A percentile compares a stretch with the other conserved stretches of the same genome.
Evolutionary conservation across 345 rosid species (phyloP).

Genomic region (Erodium maritimum): DNA sequence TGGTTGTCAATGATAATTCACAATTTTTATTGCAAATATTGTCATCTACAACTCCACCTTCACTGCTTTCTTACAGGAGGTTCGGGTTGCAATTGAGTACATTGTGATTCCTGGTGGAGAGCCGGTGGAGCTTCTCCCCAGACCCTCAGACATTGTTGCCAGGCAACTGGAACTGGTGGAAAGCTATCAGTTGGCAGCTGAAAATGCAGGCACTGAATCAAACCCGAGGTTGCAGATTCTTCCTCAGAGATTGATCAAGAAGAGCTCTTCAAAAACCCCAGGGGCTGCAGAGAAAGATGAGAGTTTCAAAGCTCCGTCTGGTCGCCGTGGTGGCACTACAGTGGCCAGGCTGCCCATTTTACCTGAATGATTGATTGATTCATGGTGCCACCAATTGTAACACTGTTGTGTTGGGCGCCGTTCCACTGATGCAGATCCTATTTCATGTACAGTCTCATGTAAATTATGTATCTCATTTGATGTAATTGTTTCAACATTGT

Average conservation of each 20-base stretch:
- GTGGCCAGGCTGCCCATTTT: conserved; percentile 55
- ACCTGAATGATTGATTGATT: conserved; percentile 38
- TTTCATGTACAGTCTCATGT: too few relatives aligned
- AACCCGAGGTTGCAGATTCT: conserved; percentile 87
- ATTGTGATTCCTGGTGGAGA: conserved; percentile 94
- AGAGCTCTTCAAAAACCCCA: conserved; percentile 19
- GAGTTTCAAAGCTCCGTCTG: conserved; percentile 10
- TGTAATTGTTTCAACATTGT: too few relatives aligned
- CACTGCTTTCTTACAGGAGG: conserved; percentile 43
- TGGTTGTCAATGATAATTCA: too few relatives aligned
- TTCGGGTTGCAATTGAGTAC: conserved; percentile 79
- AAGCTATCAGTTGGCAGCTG: conserved; percentile 78
- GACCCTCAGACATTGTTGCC: conserved; percentile 70
- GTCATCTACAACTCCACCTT: not conserved
- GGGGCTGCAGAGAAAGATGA: conserved; percentile 12
- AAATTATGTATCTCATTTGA: too few relatives aligned
- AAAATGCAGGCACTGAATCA: conserved; percentile 67
- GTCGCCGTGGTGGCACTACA: conserved; percentile 31
- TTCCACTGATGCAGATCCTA: too few relatives aligned
- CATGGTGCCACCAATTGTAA: too few relatives aligned
- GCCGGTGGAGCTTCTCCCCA: conserved; percentile 91
- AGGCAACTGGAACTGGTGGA: conserved; percentile 84
- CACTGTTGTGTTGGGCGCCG: too few relatives aligned
- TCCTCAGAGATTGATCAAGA: conserved; percentile 51
- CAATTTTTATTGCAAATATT: not conserved